A percentile compares a stretch with the other conserved stretches of the same genome.
Conservation (phyloP, 2,329 filamentous ascomycete genomes). For the Pseudogymnoascus sp. region DNA sequence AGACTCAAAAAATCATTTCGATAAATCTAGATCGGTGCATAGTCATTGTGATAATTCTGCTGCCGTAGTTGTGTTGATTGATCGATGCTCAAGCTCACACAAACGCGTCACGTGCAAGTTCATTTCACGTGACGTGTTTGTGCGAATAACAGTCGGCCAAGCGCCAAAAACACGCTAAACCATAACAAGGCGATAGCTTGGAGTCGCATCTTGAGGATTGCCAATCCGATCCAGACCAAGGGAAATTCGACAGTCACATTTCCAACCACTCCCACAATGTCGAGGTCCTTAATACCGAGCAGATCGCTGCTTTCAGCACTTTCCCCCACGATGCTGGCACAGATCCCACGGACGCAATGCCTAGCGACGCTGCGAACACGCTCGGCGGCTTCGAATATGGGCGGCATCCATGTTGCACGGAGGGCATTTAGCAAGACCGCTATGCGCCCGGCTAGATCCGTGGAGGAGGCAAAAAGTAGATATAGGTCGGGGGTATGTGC, state of each 20-base stretch:
- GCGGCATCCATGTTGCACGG: background rate
- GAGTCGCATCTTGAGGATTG: slow-evolving; percentile 3
- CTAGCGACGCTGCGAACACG: background rate
- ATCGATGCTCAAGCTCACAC: background rate
- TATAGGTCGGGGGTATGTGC: slow-evolving; percentile 26
- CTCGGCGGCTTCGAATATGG: background rate
- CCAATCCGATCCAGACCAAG: background rate
- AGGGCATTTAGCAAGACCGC: slow-evolving; percentile 17
- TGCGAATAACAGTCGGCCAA: background rate
- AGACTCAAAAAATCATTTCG: slow-evolving; percentile 3
- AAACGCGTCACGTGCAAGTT: no score
- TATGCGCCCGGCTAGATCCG: slow-evolving; percentile 25
- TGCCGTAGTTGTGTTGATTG: background rate
- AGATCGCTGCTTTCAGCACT: slow-evolving; percentile 18
- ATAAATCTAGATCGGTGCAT: background rate
- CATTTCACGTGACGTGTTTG: background rate
- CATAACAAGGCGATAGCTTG: slow-evolving; percentile 6
- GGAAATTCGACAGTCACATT: background rate
- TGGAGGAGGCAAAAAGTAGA: slow-evolving; percentile 26
- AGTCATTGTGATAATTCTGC: background rate
- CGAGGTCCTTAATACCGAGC: slow-evolving; percentile 23
- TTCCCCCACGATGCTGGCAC: slow-evolving; percentile 14
- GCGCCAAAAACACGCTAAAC: background rate
- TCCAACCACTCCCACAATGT: slow-evolving; percentile 15
- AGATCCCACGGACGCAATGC: slow-evolving; percentile 13